Evolutionary conservation across 495 filamentous ascomycete species (phyloP).

Genomic region (Penicillium salamii): DNA sequence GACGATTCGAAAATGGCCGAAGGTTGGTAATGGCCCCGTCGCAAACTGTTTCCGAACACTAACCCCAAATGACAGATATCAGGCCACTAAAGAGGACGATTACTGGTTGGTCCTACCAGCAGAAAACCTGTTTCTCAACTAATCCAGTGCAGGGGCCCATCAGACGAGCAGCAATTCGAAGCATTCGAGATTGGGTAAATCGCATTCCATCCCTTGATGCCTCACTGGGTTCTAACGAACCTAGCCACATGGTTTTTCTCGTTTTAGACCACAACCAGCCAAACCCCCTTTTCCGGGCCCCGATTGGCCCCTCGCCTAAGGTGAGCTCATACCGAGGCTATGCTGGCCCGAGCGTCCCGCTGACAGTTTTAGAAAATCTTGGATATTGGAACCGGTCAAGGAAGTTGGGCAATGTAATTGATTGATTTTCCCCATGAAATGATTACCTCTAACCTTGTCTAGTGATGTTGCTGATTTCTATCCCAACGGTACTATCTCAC

Average conservation of each 20-base stretch:
- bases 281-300: slow-evolving; percentile 16
- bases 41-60: not conserved
- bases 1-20: slow-evolving; percentile 18
- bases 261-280: slow-evolving; percentile 14
- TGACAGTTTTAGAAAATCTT: slow-evolving; percentile 18
- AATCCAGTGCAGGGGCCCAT: slow-evolving; percentile 11
- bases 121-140: not conserved
- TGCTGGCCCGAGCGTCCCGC: not conserved
- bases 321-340: slow-evolving; percentile 1
- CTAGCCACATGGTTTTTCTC: slow-evolving; percentile 17
- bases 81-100: slow-evolving; percentile 19
- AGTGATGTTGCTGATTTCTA: slow-evolving; percentile 17
- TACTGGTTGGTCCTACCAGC: slow-evolving; percentile 15
- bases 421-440: not conserved
- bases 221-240: not conserved
- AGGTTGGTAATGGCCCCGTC: slow-evolving; percentile 8
- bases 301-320: slow-evolving; percentile 16
- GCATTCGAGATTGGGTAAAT: slow-evolving; percentile 15
- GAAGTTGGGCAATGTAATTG: slow-evolving; percentile 20
- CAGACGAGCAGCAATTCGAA: slow-evolving; percentile 16
- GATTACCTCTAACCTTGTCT: not conserved
- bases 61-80: slow-evolving; percentile 11
- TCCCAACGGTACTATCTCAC: not conserved
- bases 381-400: slow-evolving; percentile 19
- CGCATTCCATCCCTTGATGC: not conserved